Conservation (phyloP, 2,329 filamentous ascomycete species). For the Eurotiales sp. region DNA sequence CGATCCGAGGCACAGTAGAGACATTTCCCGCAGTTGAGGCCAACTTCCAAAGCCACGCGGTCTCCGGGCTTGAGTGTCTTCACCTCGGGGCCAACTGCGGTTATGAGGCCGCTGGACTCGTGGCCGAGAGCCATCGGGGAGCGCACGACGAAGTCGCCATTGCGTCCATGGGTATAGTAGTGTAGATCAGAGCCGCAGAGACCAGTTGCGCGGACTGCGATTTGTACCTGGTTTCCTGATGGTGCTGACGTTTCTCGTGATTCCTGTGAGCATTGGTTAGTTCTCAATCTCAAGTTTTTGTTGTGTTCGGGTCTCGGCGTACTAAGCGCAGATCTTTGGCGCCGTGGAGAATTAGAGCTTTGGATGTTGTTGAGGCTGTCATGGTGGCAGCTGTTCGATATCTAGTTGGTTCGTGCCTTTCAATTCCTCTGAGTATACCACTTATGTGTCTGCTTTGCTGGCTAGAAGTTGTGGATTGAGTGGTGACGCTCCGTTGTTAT, state of each 20-base stretch:
- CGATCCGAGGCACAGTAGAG: constrained; percentile 52
- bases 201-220: constrained; percentile 62
- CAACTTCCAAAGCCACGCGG: constrained; percentile 88
- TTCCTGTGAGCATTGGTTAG: constrained; percentile 45
- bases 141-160: constrained; percentile 78
- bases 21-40: constrained; percentile 71
- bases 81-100: constrained; percentile 64
- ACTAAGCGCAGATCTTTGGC: constrained; percentile 59
- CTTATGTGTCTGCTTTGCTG: too few species aligned
- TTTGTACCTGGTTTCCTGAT: constrained; percentile 55
- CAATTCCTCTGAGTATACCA: too few species aligned
- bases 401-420: background rate
- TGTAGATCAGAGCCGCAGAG: constrained; percentile 72
- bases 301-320: constrained; percentile 21
- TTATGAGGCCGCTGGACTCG: constrained; percentile 74
- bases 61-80: constrained; percentile 66
- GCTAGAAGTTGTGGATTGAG: too few species aligned
- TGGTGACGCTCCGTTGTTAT: too few species aligned
- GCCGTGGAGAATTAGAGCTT: constrained; percentile 56
- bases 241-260: constrained; percentile 47
- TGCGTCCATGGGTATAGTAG: constrained; percentile 84
- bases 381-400: background rate
- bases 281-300: background rate
- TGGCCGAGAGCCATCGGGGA: constrained; percentile 78
- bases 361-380: constrained; percentile 14